Base-by-base conservation (phyloP, 768 basidiomycete genomes). In the Termitomyces sp. region DNA sequence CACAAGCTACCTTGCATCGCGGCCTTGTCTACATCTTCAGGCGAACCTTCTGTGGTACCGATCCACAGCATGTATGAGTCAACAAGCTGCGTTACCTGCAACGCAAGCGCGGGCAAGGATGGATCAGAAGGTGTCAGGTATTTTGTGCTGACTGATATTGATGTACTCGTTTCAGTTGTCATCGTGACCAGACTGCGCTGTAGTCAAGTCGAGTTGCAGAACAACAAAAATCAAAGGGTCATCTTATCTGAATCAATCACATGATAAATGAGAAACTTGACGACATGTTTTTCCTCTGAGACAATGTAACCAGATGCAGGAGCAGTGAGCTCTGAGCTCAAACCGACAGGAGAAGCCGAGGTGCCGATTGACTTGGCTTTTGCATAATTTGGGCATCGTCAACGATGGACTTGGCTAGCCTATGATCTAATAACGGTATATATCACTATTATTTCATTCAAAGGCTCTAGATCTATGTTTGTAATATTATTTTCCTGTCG, bases 21-120 rank as follows among this genome's bases (percentile, higher is more conserved):
- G n/a, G 82, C 82, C 53, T 73, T 75, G 51, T 73, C 72, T 35
- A 76, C 77, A 57, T 76, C 73, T 52, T 77, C 79, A 27, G 72
- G 70, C 42, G 67, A 47, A 40, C 71, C 73, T 27, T 81, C 79
- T 19, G 82, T 83, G n/a, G 70, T 74, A 1, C 90, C 89, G 32
- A 86, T 74, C 91, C 91, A 93, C 51, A 93, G 64, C 89, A 93
- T 91, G 71, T 86, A 91, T 55, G 87, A 85, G 63, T 83, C 83
- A 47, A 82, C 81, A 54, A 93, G 69, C 58, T 72, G 72, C 44
- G 84, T 91, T 58, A 87, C 73, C 60, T 89, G 86, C 55, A 93
- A 72, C 17, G 74, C 85, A 41, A 90, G 74, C 44, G 79, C 77
- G 16, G 86, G 85, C 47, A 80, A 67, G 17, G 78, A 73, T 45